Percentiles rank a stretch among this genome's conserved stretches.
These are phyloP conservation scores for Tanozyma kutaoensis DNA, from an alignment of 805 yeast species.

Conservation along the genomic window DNA sequence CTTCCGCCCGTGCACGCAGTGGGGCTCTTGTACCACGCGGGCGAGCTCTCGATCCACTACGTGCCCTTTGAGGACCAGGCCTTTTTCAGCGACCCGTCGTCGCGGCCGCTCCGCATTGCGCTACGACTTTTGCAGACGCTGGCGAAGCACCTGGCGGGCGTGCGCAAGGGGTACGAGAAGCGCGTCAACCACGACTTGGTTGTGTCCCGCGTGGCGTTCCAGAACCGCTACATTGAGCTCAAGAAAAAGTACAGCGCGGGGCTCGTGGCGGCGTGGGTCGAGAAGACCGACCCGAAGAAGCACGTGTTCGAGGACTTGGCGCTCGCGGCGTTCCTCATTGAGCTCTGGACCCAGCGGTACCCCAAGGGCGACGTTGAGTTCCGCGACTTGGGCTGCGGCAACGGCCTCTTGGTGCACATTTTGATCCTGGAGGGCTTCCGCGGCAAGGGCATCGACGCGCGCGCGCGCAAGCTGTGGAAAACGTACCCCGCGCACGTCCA, in stretches of 20 bases:
- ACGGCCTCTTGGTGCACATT: conserved; percentile 73
- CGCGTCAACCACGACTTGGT: conserved; percentile 82
- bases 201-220: conserved; percentile 72
- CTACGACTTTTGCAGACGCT: conserved; percentile 69
- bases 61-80: conserved; percentile 36
- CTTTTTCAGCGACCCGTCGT: conserved; percentile 21
- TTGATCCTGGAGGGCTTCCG: conserved; percentile 64
- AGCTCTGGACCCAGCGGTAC: conserved; percentile 50
- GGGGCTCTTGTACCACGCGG: conserved; percentile 43
- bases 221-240: conserved; percentile 64
- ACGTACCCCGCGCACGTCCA: conserved; percentile 58
- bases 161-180: conserved; percentile 72
- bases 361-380: conserved; percentile 45
- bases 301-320: conserved; percentile 96
- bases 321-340: conserved; percentile 87
- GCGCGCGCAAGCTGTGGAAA: conserved; percentile 80
- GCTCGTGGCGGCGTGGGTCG: conserved; percentile 79
- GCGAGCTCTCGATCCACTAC: conserved; percentile 58
- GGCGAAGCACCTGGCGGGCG: conserved; percentile 72
- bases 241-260: conserved; percentile 71
- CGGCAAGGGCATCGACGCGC: conserved; percentile 83
- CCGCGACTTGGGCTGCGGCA: conserved; percentile 91
- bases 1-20: conserved; percentile 78
- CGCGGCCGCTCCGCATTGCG: conserved; percentile 73
- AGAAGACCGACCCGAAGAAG: conserved; percentile 86